A percentile compares a stretch with the other conserved stretches of the same genome.
Evolutionary conservation across 345 rosid genomes (phyloP).

Genomic region (Boechera retrofracta): DNA sequence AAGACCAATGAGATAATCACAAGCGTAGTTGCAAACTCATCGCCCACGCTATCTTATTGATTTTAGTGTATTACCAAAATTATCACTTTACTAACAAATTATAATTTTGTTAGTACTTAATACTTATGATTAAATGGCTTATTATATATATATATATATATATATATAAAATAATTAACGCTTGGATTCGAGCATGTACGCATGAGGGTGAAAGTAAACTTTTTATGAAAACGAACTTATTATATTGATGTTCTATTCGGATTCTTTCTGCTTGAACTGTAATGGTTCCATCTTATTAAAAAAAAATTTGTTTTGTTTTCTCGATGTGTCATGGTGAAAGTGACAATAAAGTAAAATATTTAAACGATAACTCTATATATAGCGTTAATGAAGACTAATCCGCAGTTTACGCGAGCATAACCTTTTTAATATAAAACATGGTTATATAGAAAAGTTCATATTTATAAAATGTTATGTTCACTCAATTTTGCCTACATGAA

Average conservation of each 20-base stretch:
- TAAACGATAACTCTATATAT: background rate
- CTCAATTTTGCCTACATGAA: too few relatives aligned
- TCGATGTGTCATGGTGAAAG: background rate
- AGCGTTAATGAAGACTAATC: background rate
- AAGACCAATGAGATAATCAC: background rate
- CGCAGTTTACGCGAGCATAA: background rate
- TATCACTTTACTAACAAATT: background rate
- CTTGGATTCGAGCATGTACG: background rate
- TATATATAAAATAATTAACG: background rate
- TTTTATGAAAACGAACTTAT: background rate
- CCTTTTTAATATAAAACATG: background rate
- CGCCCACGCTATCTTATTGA: background rate
- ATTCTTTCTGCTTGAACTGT: background rate
- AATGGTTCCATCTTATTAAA: background rate
- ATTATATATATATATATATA: too few relatives aligned
- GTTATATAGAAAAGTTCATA: too few relatives aligned
- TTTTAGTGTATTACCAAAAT: background rate
- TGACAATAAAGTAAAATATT: background rate
- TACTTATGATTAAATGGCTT: background rate
- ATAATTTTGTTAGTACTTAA: background rate
- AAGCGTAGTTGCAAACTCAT: background rate
- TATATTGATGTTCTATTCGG: background rate
- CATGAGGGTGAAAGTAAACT: slow-evolving; percentile 1
- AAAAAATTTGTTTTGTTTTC: background rate
- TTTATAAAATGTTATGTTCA: too few relatives aligned